phyloP scores from a whole-genome alignment of 129 eudicot genomes.

The Chrysanthemum makinoi region DNA sequence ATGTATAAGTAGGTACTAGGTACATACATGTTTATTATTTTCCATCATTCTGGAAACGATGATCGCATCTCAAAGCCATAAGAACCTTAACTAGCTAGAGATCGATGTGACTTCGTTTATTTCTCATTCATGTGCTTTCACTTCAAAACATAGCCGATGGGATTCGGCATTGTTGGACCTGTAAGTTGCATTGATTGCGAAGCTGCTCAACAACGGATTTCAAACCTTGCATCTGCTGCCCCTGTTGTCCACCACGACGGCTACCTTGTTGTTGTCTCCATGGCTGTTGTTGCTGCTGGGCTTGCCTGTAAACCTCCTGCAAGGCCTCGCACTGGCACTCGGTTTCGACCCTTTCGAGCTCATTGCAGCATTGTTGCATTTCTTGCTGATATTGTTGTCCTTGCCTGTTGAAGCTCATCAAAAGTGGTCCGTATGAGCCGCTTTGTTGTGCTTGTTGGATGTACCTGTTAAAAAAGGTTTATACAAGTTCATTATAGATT shows the following conservation, averaged over 20 bases:
- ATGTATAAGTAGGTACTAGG: not conserved
- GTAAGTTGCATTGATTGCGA: not conserved
- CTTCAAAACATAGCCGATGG: not conserved
- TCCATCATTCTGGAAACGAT: not conserved
- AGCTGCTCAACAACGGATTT: not conserved
- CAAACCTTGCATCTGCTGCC: not conserved
- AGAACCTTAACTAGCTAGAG: not conserved
- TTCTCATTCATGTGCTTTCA: not conserved
- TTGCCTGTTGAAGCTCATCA: constrained; percentile 2
- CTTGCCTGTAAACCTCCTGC: constrained; percentile 11
- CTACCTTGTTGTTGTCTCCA: not conserved
- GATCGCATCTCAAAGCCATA: not conserved
- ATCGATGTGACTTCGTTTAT: not conserved
- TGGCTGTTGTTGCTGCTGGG: not conserved
- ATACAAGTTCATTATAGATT: no score
- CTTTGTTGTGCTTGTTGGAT: constrained; percentile 2
- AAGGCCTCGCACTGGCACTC: not conserved
- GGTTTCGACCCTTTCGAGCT: not conserved
- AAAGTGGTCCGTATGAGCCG: not conserved
- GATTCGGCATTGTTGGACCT: not conserved
- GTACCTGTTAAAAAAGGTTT: not conserved
- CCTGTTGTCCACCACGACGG: not conserved
- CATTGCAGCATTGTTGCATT: constrained; percentile 16
- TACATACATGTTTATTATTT: not conserved
- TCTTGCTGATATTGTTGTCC: not conserved